Evolutionary conservation across 192 early-diverging fungal genomes (phyloP).

Genomic region (Allomyces macrogynus): DNA sequence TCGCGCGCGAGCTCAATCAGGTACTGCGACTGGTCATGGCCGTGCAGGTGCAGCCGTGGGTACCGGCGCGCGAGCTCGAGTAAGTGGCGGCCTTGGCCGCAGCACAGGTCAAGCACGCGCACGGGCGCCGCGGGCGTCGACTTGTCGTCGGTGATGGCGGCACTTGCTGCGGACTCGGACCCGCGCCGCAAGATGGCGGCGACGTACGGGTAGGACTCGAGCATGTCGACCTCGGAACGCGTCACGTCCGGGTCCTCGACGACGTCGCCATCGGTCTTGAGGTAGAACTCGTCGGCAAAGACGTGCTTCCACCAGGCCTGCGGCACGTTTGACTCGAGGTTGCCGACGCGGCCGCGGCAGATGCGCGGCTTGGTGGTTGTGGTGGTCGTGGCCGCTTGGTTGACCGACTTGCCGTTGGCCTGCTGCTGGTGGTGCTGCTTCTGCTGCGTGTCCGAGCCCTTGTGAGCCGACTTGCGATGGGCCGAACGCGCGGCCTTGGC

Average conservation of each 20-base stretch:
- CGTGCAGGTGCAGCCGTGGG: slow-evolving; percentile 25
- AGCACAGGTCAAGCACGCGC: slow-evolving; percentile 38
- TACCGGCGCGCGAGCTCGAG: slow-evolving; percentile 28
- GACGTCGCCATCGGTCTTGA: slow-evolving; percentile 47
- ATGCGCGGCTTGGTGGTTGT: background rate
- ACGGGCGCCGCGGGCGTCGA: slow-evolving; percentile 1
- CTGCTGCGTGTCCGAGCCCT: too few species aligned
- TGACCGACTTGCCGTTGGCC: too few species aligned
- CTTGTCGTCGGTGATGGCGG: background rate
- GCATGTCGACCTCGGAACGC: slow-evolving; percentile 23
- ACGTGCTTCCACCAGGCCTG: slow-evolving; percentile 36
- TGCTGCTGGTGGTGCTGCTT: too few species aligned
- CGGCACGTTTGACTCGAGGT: slow-evolving; percentile 29
- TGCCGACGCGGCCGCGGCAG: slow-evolving; percentile 19
- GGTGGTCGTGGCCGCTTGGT: too few species aligned
- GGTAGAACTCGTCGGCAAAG: slow-evolving; percentile 33
- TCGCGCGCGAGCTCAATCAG: slow-evolving; percentile 29
- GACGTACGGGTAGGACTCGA: slow-evolving; percentile 14
- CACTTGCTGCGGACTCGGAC: too few species aligned
- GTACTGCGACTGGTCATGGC: slow-evolving; percentile 42
- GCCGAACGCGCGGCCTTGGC: too few species aligned
- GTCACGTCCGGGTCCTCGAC: slow-evolving; percentile 47
- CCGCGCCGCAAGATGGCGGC: slow-evolving; percentile 4
- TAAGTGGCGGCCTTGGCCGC: slow-evolving; percentile 42
- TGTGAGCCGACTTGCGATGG: too few species aligned